Conservation (phyloP, 495 filamentous ascomycete genomes). For the Tuber microsphaerosporum region DNA sequence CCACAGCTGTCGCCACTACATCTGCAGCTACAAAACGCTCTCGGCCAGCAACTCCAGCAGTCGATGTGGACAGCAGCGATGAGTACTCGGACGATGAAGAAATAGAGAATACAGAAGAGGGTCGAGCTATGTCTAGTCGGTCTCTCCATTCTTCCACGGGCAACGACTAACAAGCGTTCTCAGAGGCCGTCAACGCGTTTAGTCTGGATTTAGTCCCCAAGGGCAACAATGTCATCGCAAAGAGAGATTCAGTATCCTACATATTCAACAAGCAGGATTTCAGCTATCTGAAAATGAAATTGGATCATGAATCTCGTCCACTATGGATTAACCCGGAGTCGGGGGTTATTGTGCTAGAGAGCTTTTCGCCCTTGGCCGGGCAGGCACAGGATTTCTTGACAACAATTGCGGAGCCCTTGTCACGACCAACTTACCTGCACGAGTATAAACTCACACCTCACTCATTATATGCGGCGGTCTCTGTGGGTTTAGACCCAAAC, state of each 20-base stretch:
- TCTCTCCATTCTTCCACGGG: background rate
- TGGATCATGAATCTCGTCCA: conserved; percentile 78
- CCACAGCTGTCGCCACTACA: conserved; percentile 8
- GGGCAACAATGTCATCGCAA: background rate
- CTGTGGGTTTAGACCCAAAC: conserved; percentile 73
- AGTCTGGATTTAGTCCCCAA: background rate
- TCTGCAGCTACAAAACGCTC: conserved; percentile 24
- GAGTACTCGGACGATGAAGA: conserved; percentile 34
- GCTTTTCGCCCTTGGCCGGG: conserved; percentile 74
- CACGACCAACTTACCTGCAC: conserved; percentile 77
- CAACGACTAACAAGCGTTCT: background rate
- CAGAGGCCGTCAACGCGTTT: conserved; percentile 30
- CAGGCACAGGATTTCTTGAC: conserved; percentile 92
- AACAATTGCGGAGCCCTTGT: conserved; percentile 88
- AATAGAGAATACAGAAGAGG: conserved; percentile 27
- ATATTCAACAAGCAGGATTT: conserved; percentile 69
- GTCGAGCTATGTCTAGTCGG: conserved; percentile 35
- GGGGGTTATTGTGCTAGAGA: conserved; percentile 88
- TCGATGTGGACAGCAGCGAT: conserved; percentile 25
- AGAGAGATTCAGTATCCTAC: conserved; percentile 36
- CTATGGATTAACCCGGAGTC: conserved; percentile 83
- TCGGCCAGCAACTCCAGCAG: conserved; percentile 31
- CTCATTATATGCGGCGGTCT: conserved; percentile 90
- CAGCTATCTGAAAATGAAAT: conserved; percentile 70
- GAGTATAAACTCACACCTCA: conserved; percentile 89